Conservation (phyloP, 495 filamentous ascomycete species). For the Podospora didyma region DNA sequence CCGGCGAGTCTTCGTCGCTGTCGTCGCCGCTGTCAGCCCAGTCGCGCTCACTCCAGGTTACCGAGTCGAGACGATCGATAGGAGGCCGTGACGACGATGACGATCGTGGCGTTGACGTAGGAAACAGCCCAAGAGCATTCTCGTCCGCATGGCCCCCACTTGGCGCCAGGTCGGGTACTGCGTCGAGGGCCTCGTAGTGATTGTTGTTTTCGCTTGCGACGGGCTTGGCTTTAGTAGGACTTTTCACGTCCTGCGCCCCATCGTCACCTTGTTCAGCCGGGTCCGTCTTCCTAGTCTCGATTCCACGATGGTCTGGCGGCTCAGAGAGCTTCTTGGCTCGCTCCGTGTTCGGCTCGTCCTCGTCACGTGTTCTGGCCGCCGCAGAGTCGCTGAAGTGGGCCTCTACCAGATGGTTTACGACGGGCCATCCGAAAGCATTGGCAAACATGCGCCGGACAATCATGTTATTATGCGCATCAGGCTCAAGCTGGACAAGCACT, state of each 20-base stretch:
- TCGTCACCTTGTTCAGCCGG: conserved; percentile 21
- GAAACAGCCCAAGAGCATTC: conserved; percentile 7
- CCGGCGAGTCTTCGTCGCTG: conserved; percentile 28
- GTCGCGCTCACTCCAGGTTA: conserved; percentile 51
- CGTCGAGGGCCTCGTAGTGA: conserved; percentile 4
- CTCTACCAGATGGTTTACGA: conserved; percentile 88
- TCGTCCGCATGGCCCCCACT: background rate
- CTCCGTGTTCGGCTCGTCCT: conserved; percentile 37
- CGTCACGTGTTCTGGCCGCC: conserved; percentile 56
- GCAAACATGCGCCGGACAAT: conserved; percentile 93
- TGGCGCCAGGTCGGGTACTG: background rate
- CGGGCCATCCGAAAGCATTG: conserved; percentile 97
- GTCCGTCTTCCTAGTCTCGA: conserved; percentile 20
- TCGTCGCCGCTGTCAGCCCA: conserved; percentile 50
- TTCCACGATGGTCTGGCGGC: conserved; percentile 35
- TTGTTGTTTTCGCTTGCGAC: background rate
- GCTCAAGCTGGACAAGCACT: conserved; percentile 89
- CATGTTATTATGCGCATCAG: conserved; percentile 98
- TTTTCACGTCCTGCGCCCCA: background rate
- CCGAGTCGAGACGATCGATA: conserved; percentile 34
- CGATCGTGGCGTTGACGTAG: background rate
- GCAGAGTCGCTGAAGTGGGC: conserved; percentile 79
- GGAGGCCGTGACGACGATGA: conserved; percentile 23
- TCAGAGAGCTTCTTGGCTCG: conserved; percentile 35
- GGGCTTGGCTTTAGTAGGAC: background rate